phyloP scores from a whole-genome alignment of 164 flowering plant genomes.

The Aristolochia contorta region DNA sequence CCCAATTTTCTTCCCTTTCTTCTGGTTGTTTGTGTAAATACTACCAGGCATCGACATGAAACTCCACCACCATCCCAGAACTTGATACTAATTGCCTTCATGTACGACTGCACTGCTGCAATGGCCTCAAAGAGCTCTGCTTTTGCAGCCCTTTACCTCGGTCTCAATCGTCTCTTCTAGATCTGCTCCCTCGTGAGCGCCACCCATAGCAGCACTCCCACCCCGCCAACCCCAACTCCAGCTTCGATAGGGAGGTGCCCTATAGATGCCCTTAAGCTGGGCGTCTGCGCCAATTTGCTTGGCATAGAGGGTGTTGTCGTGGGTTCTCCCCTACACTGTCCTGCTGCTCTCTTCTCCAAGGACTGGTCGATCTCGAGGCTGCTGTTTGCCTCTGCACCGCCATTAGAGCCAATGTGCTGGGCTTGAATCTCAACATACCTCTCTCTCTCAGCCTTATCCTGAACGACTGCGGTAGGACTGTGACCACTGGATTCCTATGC shows the following conservation, averaged over 20 bases:
- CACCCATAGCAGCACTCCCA: background rate
- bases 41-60: background rate
- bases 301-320: slow-evolving; percentile 22
- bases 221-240: slow-evolving; percentile 7
- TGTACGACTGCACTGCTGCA: too few species aligned
- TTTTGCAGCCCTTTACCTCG: background rate
- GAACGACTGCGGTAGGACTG: slow-evolving; percentile 35
- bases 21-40: background rate
- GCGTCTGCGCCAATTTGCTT: slow-evolving; percentile 46
- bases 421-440: slow-evolving; percentile 41
- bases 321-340: slow-evolving; percentile 28
- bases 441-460: slow-evolving; percentile 47
- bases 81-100: background rate
- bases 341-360: slow-evolving; percentile 45
- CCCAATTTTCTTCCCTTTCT: too few species aligned
- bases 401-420: slow-evolving; percentile 46
- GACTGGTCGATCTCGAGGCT: slow-evolving; percentile 52
- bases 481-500: slow-evolving; percentile 42
- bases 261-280: slow-evolving; percentile 44
- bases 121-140: slow-evolving; percentile 1
- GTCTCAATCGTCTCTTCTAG: background rate
- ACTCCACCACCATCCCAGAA: background rate
- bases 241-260: slow-evolving; percentile 29
- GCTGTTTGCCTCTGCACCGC: slow-evolving; percentile 63
- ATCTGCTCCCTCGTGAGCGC: background rate